Evolutionary conservation across 352 stramenopile genomes (phyloP), one percentile per base, ranked within the genome.

Genomic region (Phytophthora pini): DNA sequence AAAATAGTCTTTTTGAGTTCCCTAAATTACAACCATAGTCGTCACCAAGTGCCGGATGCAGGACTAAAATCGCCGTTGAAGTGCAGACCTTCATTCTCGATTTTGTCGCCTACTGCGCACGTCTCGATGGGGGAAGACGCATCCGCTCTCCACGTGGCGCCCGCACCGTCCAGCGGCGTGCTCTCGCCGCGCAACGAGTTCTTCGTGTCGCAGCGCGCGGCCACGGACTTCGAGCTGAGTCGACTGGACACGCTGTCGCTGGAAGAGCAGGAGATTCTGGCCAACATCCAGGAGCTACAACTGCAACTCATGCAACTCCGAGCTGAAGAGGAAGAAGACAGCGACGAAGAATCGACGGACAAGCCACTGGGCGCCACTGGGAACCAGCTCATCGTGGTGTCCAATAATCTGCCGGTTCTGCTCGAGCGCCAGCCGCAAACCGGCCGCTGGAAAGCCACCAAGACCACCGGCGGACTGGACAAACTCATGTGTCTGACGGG

Each of bases 241-340:
- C 79, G 79, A 47, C 58, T 90, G 46, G 84, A 92, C 76, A 78
- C 79, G 55, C 67, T 96, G 41, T 90, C 78, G 47, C 71, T 96
- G 4, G 80, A 93, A 50, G 88, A 96, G 61, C 89, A 97, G 68
- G 87, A 95, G 68, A 91, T 97, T 58, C 70, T 97, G 51, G 84
- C 87, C 7, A 95, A 88, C 55, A 97, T 97, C 70, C 90, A 97
- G 53, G 89, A 97, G 44, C 76, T 97, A 9, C 90, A 97, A 63
- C 65, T 92, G 32, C 88, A 97, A 64, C 82, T 97, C 58, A 89
- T 85, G 80, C 79, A 79, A 57, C 68, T 89, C n/a, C 85, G 85
- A 13, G 76, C 80, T 11, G 85, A 92, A 44, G 67, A 90, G 54
- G 76, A 88, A 11, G 70, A 85, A 50, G 80, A 85, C 55, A 87